Percentiles rank a stretch among this genome's conserved stretches.
phyloP scores from a whole-genome alignment of 176 grass and related monocot genomes.

The Zoysia japonica region DNA sequence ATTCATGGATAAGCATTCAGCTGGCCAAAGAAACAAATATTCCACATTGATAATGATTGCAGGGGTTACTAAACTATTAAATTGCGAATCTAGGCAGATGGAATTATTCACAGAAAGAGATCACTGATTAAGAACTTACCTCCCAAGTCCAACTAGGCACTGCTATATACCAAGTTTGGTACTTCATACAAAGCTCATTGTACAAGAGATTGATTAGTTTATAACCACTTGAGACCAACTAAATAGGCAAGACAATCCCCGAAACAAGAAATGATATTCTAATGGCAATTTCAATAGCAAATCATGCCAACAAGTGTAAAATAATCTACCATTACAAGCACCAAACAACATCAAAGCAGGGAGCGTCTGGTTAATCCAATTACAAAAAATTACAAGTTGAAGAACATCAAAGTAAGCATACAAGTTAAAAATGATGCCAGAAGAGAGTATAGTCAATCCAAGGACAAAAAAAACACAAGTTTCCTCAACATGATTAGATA shows the following conservation, averaged over 20 bases:
- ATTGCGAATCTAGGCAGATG: neutral
- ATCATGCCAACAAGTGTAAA: neutral
- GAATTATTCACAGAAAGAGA: neutral
- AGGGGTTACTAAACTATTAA: neutral
- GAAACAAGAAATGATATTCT: neutral
- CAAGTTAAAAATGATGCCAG: too few relatives aligned
- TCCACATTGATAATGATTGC: neutral
- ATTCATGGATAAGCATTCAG: neutral
- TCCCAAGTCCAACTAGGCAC: constrained; percentile 49
- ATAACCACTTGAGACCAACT: constrained; percentile 32
- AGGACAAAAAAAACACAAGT: too few relatives aligned
- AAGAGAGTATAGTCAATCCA: too few relatives aligned
- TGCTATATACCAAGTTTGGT: constrained; percentile 51
- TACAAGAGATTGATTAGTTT: constrained; percentile 52
- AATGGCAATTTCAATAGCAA: constrained; percentile 7
- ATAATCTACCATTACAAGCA: neutral
- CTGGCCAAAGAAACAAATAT: neutral
- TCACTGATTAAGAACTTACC: constrained; percentile 49
- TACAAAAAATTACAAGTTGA: too few relatives aligned
- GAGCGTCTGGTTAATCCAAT: too few relatives aligned
- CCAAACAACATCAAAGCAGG: too few relatives aligned
- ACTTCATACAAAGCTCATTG: constrained; percentile 48
- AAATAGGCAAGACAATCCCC: constrained; percentile 10
- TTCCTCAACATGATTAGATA: neutral
- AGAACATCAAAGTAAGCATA: too few relatives aligned